A percentile compares a stretch with the other conserved stretches of the same genome.
These are phyloP conservation scores for Pseudogymnoascus sp. DNA, from an alignment of 2,329 filamentous ascomycete genomes.

Conservation along the genomic window DNA sequence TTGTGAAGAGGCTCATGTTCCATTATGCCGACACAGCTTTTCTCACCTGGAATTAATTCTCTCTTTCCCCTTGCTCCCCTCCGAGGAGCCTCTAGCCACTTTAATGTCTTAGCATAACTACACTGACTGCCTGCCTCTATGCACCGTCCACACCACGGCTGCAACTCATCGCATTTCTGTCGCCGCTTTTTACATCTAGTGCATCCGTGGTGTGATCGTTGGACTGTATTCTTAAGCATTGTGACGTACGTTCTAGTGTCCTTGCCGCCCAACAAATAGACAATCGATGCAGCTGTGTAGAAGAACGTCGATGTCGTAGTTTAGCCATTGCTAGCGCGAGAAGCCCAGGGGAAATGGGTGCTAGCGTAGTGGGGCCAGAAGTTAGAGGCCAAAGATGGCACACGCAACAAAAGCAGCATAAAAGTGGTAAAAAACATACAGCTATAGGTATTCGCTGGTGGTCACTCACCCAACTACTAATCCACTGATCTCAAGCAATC, in stretches of 20 bases:
- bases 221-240: background rate
- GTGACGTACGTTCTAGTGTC: background rate
- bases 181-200: slow-evolving; percentile 35
- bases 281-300: background rate
- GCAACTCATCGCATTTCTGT: slow-evolving; percentile 37
- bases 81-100: slow-evolving; percentile 35
- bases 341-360: background rate
- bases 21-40: slow-evolving; percentile 24
- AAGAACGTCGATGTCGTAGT: background rate
- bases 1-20: background rate
- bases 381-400: no score
- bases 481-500: no score
- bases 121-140: slow-evolving; percentile 27
- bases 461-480: no score
- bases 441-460: no score
- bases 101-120: slow-evolving; percentile 33
- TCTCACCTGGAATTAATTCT: slow-evolving; percentile 29
- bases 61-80: slow-evolving; percentile 30
- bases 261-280: background rate
- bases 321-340: background rate
- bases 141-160: slow-evolving; percentile 33
- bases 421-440: no score
- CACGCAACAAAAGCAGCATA: no score
- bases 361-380: background rate
- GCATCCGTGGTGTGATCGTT: slow-evolving; percentile 34